A percentile compares a stretch with the other conserved stretches of the same genome.
phyloP scores from a whole-genome alignment of 2,329 filamentous ascomycete genomes.

The Sporothrix protearum region DNA sequence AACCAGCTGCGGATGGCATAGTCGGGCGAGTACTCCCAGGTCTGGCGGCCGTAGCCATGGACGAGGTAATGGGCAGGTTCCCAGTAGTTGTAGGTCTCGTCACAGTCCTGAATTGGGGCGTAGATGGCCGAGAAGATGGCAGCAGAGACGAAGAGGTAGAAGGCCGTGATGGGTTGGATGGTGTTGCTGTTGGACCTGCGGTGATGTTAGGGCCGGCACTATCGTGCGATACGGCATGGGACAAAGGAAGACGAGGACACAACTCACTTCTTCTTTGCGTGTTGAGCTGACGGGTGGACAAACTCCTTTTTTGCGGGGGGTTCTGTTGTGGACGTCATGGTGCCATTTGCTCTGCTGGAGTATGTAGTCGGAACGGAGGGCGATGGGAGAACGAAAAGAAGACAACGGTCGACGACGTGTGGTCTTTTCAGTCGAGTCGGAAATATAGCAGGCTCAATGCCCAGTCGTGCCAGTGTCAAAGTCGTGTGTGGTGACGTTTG shows the following conservation, averaged over 20 bases:
- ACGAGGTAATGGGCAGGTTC: conserved; percentile 92
- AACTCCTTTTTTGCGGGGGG: conserved; percentile 38
- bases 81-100: conserved; percentile 99
- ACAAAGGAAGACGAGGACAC: neutral
- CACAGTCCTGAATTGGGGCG: conserved; percentile 93
- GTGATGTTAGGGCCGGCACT: neutral
- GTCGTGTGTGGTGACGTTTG: neutral
- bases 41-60: conserved; percentile 90
- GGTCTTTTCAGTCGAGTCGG: neutral
- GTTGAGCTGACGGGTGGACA: conserved; percentile 48
- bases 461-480: neutral
- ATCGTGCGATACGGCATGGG: too few species aligned
- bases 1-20: conserved; percentile 95
- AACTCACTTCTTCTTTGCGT: conserved; percentile 51
- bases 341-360: conserved; percentile 26
- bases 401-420: neutral
- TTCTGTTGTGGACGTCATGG: conserved; percentile 39
- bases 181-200: conserved; percentile 51
- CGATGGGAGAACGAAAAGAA: neutral
- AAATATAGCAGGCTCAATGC: neutral
- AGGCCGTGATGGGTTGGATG: conserved; percentile 69
- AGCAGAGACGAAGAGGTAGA: conserved; percentile 73
- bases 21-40: conserved; percentile 96
- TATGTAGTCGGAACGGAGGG: neutral
- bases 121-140: conserved; percentile 74